Percentiles rank a stretch among this genome's conserved stretches.
Conservation (phyloP, 2,329 filamentous ascomycete genomes). For the Zymoseptoria ardabiliae region DNA sequence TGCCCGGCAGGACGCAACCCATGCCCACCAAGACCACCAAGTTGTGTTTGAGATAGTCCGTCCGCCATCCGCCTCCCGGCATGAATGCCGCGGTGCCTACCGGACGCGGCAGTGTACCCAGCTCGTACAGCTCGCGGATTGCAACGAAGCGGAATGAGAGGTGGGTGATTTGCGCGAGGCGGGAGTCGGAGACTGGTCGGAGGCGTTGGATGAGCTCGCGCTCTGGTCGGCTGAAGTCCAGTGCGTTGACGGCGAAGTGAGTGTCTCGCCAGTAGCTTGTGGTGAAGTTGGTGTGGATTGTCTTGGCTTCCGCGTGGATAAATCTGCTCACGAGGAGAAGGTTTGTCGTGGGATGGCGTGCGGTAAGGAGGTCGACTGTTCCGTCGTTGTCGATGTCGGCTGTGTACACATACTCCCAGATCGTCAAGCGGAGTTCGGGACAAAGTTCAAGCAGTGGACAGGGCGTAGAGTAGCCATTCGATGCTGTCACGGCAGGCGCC, state of each 20-base stretch:
- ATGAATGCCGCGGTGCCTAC: no score
- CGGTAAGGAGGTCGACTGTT: background rate
- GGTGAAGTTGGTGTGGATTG: background rate
- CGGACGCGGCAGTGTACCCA: no score
- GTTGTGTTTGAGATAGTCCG: no score
- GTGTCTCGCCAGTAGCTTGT: background rate
- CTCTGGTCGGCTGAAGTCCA: background rate
- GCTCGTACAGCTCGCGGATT: no score
- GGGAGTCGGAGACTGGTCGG: background rate
- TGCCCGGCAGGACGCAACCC: no score
- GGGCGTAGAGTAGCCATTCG: no score
- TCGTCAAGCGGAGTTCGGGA: background rate
- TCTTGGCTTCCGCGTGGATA: background rate
- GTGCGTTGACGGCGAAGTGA: background rate
- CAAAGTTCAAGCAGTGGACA: background rate
- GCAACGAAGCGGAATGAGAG: background rate
- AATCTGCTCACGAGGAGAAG: background rate
- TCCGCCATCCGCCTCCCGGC: no score
- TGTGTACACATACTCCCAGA: background rate
- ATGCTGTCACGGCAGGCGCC: no score
- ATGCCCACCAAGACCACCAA: no score
- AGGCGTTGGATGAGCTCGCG: background rate
- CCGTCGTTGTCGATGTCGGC: background rate
- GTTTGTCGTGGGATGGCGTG: background rate
- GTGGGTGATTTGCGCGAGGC: background rate